phyloP scores from a whole-genome alignment of 192 early-diverging fungal genomes.

The Neocallimastix lanati region DNA sequence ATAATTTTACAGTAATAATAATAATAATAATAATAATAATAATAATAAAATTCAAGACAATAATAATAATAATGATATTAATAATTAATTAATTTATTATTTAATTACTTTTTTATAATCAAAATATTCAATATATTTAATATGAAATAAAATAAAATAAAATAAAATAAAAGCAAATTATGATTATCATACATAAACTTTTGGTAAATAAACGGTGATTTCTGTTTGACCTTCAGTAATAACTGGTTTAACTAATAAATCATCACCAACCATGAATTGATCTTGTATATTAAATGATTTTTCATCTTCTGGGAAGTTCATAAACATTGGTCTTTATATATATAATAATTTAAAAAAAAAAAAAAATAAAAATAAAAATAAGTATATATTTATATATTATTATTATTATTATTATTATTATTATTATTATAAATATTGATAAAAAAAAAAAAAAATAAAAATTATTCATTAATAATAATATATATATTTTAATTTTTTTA shows the following conservation, averaged over 20 bases:
- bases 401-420: no score
- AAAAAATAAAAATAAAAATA: no score
- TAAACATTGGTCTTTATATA: conserved; percentile 79
- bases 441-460: no score
- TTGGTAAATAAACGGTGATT: conserved; percentile 55
- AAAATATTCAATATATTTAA: no score
- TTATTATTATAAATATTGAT: no score
- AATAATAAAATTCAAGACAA: no score
- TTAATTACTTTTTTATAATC: no score
- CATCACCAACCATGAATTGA: conserved; percentile 77
- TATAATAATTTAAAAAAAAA: no score
- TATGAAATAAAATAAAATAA: background rate
- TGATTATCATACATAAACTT: conserved; percentile 41
- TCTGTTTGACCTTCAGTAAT: conserved; percentile 29
- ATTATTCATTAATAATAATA: no score
- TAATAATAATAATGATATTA: conserved; percentile 5
- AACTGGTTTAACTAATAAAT: conserved; percentile 57
- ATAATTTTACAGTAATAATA: conserved; percentile 5
- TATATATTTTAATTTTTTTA: no score
- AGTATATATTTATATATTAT: no score
- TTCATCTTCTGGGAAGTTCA: conserved; percentile 68
- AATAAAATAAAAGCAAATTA: background rate
- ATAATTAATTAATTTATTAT: no score
- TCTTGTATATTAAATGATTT: conserved; percentile 60
- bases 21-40: conserved; percentile 1